Base-by-base conservation (phyloP, 345 rosid species). In the Barbarea vulgaris region DNA sequence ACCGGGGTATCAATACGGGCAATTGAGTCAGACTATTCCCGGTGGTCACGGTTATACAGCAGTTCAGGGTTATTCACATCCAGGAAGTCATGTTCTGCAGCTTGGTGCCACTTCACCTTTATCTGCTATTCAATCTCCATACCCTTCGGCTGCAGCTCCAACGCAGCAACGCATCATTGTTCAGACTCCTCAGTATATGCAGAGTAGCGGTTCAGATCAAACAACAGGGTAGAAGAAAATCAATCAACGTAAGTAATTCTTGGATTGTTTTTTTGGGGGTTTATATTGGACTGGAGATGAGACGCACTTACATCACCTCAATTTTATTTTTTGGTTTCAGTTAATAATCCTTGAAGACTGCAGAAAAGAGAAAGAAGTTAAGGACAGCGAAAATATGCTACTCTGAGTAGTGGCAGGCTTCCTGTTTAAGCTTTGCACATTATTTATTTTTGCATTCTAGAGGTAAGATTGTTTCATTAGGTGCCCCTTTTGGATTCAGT, bases 141-240 rank as follows among this genome's bases (percentile, higher is more conserved):
- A 88, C 84, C 89, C 90, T 56, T 67, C 89, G 6, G 92, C 91
- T 86, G 70, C 65, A 10, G 42, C 87, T 78, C 86, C 89, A 74
- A 82, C 77, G 51, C 97, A 86, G 67, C 83, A 87, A 57, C 97
- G 83, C 41, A 78, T 90, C 73, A 85, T 85, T 48, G 88, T 94
- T 54, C 86, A 89, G 73, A 85, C 87, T 76, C 91, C 97, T 73
- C 93, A 87, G 82, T 87, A 79, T 57, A 80, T 85, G 82, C 98
- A 86, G 67, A 91, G 91, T 75, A 83, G 92, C 44, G 74, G 89
- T 87, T 90, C 98, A 79, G 96, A 88, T 83, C 96, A 86, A 77
- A 83, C 90, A 76, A 69, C 90, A 57, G 95, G 91, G 87, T 94
- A 93, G 87, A 87, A 93, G 87, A 87, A 81, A 63, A 74, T 82